Base-by-base conservation (phyloP, 1,284 basidiomycete genomes). In the Trichosporon sp. region DNA sequence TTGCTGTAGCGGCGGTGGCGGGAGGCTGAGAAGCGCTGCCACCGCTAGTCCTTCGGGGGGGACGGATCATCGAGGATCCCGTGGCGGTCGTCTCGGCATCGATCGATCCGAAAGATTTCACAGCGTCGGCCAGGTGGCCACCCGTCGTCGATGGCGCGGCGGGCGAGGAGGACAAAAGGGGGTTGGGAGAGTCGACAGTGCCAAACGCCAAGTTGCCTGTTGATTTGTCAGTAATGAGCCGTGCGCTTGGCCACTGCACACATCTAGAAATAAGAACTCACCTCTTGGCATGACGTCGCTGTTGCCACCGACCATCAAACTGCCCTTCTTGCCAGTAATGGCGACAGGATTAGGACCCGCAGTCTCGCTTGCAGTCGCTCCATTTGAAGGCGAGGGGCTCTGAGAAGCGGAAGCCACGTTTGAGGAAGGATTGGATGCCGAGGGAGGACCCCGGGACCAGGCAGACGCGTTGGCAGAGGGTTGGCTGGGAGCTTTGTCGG, bases 101-200 rank as follows among this genome's bases (percentile, higher is more conserved):
- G 54, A 92, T 86, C 21, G 88, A 84, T 72, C 91, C 90, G 78
- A 92, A 92, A 40, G 88, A 85, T 78, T 88, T 90, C 72, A 91
- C 87, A 68, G 83, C 72, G 59, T 78, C 75, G 29, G 73, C 70
- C 34, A 82, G 73, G 65, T 81, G 78, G 49, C 72, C 62, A 23
- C 80, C 80, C 7, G 77, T 80, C 9, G 73, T 75, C 10, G 76
- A 77, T 6, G 79, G 79, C n/a, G 78, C 78, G 11, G 81, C 81
- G 1, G 81, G 80, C 0, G 80, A 81, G 5, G 80, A 80, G 3
- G 80, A 81, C 31, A 82, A 69, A 33, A 75, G 62, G 1, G 79
- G 69, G 63, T 75, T 76, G 25, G 80, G 78, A 27, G 77, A 85
- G 73, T 90, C 89, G 64, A 93, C 90, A 52, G 91, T 92, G 72